These are phyloP conservation scores for Kwoniella europaea DNA, from an alignment of 768 basidiomycete species.

Conservation along the genomic window DNA sequence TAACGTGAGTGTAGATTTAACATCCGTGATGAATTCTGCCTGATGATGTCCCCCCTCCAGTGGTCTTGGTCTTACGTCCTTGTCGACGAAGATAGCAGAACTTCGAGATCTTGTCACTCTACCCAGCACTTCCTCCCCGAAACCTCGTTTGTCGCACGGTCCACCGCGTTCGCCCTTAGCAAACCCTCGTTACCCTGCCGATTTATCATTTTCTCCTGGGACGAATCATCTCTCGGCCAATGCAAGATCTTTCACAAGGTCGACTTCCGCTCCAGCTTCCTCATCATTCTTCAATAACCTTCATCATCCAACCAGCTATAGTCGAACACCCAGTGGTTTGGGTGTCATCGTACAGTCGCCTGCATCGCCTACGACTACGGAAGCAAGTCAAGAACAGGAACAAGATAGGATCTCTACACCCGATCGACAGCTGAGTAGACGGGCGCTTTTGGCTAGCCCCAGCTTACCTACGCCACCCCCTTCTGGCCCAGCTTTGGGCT, in stretches of 20 bases:
- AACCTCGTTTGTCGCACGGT: conserved; percentile 18
- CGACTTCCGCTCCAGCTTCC: conserved; percentile 40
- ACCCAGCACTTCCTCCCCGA: conserved; percentile 25
- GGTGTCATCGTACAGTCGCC: conserved; percentile 9
- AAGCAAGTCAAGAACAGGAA: conserved; percentile 25
- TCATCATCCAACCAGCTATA: neutral
- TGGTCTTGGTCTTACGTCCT: conserved; percentile 32
- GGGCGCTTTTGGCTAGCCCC: conserved; percentile 21
- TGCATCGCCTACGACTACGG: conserved; percentile 31
- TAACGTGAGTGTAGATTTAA: conserved; percentile 34
- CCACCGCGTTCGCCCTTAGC: conserved; percentile 20
- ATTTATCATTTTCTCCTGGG: conserved; percentile 32
- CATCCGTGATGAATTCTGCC: neutral
- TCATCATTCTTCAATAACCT: conserved; percentile 20
- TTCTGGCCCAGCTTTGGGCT: neutral
- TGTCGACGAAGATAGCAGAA: conserved; percentile 51
- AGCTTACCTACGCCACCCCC: conserved; percentile 6
- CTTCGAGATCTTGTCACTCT: conserved; percentile 52
- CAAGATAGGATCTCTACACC: neutral
- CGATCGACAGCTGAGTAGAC: neutral
- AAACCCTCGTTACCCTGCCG: conserved; percentile 11
- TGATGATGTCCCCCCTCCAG: conserved; percentile 5
- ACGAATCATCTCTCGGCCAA: conserved; percentile 34
- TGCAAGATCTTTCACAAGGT: conserved; percentile 35
- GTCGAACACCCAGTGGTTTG: conserved; percentile 32